phyloP scores from a whole-genome alignment of 208 protist genomes.

The Crithidia mellificae region DNA sequence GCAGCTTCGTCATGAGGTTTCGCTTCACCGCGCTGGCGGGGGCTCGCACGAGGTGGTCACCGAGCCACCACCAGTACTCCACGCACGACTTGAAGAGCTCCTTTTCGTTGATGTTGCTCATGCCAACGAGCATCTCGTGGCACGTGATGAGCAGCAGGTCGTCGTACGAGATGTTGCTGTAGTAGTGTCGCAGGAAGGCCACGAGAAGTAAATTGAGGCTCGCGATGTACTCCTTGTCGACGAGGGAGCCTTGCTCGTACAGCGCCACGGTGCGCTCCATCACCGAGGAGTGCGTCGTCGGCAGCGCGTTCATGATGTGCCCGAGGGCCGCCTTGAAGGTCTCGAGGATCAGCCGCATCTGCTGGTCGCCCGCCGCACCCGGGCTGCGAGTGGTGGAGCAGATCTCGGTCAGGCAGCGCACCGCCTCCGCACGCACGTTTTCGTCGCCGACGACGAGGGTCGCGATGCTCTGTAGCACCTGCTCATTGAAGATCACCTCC shows the following conservation, averaged over 20 bases:
- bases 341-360: constrained; percentile 58
- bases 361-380: constrained; percentile 56
- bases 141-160: constrained; percentile 70
- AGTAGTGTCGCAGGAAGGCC: constrained; percentile 93
- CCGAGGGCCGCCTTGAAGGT: constrained; percentile 72
- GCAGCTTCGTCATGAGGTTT: constrained; percentile 65
- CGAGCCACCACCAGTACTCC: constrained; percentile 98
- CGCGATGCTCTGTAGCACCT: constrained; percentile 56
- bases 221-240: constrained; percentile 90
- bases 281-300: constrained; percentile 68
- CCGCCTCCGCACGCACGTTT: constrained; percentile 44
- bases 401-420: constrained; percentile 78
- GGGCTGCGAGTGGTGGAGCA: constrained; percentile 43
- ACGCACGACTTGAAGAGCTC: constrained; percentile 99
- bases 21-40: constrained; percentile 51
- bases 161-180: constrained; percentile 87
- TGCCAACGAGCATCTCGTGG: constrained; percentile 93
- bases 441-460: constrained; percentile 45
- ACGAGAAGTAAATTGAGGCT: constrained; percentile 93
- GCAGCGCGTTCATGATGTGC: constrained; percentile 67
- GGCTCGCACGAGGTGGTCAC: constrained; percentile 57
- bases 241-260: constrained; percentile 58
- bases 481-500: constrained; percentile 65
- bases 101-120: constrained; percentile 95
- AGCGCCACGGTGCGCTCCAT: constrained; percentile 58